Conservation (phyloP, 345 rosid species). For the Pelargonium nanum region DNA sequence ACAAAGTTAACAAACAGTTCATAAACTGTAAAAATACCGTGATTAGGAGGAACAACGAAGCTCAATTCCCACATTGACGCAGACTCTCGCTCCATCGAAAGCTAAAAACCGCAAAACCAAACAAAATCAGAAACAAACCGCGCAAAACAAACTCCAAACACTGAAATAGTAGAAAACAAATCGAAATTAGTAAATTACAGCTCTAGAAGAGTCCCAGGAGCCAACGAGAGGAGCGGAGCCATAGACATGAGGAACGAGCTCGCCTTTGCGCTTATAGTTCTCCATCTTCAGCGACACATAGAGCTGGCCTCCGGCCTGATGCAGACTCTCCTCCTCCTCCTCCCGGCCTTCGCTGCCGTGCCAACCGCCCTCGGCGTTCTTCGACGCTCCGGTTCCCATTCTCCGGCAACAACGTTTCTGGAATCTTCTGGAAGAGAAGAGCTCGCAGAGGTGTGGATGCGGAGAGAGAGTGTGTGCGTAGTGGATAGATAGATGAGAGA, state of each 20-base stretch:
- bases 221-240: conserved; percentile 91
- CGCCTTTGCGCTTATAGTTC: conserved; percentile 63
- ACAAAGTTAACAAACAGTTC: too few species aligned
- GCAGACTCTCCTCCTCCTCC: conserved; percentile 39
- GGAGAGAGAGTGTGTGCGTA: not conserved
- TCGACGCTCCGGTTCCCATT: conserved; percentile 80
- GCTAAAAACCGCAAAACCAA: conserved; percentile 25
- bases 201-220: conserved; percentile 90
- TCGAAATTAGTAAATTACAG: conserved; percentile 28
- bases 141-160: not conserved
- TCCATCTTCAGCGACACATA: conserved; percentile 87
- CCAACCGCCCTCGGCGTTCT: conserved; percentile 38
- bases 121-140: not conserved
- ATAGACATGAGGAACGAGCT: conserved; percentile 82
- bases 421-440: too few species aligned
- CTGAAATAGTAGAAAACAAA: not conserved
- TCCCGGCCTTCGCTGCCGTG: conserved; percentile 24
- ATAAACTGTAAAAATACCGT: conserved; percentile 30
- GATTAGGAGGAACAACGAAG: conserved; percentile 96
- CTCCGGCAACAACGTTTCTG: too few species aligned
- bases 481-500: not conserved
- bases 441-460: not conserved
- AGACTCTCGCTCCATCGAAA: conserved; percentile 83
- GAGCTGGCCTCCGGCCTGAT: conserved; percentile 77
- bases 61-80: conserved; percentile 83